phyloP scores from a whole-genome alignment of 345 rosid genomes.

The Physaria fendleri region DNA sequence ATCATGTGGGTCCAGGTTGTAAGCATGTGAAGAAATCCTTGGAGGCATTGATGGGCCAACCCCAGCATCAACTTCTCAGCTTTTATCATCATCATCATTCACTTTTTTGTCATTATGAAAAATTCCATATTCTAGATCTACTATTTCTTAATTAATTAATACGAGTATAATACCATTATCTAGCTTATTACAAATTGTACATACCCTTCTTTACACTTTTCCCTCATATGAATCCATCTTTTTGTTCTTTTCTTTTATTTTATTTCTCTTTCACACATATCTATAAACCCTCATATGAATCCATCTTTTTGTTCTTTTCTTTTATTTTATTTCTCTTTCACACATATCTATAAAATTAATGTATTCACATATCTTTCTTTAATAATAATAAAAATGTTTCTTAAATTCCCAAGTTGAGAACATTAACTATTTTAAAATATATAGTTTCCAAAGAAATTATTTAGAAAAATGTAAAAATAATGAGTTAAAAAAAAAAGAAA shows the following conservation, averaged over 20 bases:
- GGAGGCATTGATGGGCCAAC: constrained; percentile 31
- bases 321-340: constrained; percentile 12
- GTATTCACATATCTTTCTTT: not conserved
- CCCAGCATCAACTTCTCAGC: constrained; percentile 25
- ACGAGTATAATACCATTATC: not conserved
- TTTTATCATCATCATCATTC: constrained; percentile 22
- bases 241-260: constrained; percentile 27
- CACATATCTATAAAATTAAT: not conserved
- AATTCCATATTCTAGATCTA: constrained; percentile 24
- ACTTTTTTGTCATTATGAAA: constrained; percentile 29
- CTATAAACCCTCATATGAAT: no score
- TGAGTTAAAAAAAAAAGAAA: no score
- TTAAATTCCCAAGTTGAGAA: not conserved
- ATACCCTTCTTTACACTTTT: constrained; percentile 33
- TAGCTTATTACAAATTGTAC: constrained; percentile 10
- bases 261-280: constrained; percentile 14
- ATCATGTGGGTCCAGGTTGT: constrained; percentile 34
- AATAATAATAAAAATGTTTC: not conserved
- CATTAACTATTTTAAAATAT: not conserved
- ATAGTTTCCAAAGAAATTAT: not conserved
- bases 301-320: constrained; percentile 32
- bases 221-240: constrained; percentile 33
- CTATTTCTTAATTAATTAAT: not conserved
- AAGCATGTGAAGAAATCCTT: constrained; percentile 36
- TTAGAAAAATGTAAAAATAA: not conserved